These are phyloP conservation scores for Pseudogymnoascus sp. DNA, from an alignment of 2,329 filamentous ascomycete species.

Conservation along the genomic window DNA sequence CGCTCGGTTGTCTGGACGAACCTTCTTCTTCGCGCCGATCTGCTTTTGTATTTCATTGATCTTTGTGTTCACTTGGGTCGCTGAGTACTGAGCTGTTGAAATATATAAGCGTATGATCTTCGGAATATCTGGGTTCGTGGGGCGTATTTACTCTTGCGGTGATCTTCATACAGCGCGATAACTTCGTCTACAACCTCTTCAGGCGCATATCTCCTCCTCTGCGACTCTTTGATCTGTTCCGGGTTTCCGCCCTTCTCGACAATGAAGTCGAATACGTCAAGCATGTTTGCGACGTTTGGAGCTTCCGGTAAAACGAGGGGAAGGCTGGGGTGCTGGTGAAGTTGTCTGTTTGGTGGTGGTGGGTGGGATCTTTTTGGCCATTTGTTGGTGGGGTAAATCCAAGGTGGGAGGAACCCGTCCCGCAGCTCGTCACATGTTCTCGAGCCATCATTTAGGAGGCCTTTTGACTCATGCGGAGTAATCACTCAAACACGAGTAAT, in stretches of 20 bases:
- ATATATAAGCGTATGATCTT: slow-evolving; percentile 12
- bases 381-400: slow-evolving; percentile 12
- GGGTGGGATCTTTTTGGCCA: background rate
- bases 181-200: slow-evolving; percentile 87
- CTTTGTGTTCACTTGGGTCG: slow-evolving; percentile 71
- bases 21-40: slow-evolving; percentile 88
- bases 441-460: background rate
- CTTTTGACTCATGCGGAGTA: background rate
- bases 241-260: slow-evolving; percentile 84
- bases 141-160: slow-evolving; percentile 57
- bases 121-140: background rate
- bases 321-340: background rate
- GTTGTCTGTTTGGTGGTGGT: slow-evolving; percentile 1
- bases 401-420: slow-evolving; percentile 4
- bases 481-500: background rate
- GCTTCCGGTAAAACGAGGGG: background rate
- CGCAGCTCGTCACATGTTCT: slow-evolving; percentile 5
- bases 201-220: slow-evolving; percentile 71
- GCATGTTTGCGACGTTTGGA: slow-evolving; percentile 42
- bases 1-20: slow-evolving; percentile 22
- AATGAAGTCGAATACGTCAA: slow-evolving; percentile 74
- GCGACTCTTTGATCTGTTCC: slow-evolving; percentile 84
- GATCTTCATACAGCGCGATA: slow-evolving; percentile 78
- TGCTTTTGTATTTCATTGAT: slow-evolving; percentile 88
- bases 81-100: slow-evolving; percentile 59